Percentiles rank a stretch among this genome's conserved stretches.
phyloP scores from a whole-genome alignment of 2,329 filamentous ascomycete species.

The Paramyrothecium roridum region DNA sequence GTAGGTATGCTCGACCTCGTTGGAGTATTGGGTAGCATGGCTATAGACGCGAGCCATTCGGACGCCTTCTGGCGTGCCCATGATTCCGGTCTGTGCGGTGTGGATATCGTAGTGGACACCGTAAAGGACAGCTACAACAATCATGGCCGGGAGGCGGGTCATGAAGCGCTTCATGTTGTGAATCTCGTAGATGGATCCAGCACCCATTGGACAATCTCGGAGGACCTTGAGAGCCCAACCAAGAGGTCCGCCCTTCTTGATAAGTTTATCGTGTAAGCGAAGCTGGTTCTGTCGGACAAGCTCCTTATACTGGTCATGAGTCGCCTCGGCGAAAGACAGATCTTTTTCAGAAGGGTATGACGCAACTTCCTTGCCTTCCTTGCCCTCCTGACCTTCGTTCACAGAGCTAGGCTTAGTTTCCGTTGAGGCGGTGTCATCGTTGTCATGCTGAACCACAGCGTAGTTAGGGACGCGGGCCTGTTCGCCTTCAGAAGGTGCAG shows the following conservation, averaged over 20 bases:
- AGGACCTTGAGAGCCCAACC: slow-evolving; percentile 81
- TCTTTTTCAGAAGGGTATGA: slow-evolving; percentile 32
- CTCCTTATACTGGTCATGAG: slow-evolving; percentile 56
- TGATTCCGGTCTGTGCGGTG: slow-evolving; percentile 66
- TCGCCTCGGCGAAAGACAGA: slow-evolving; percentile 42
- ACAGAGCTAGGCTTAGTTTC: slow-evolving; percentile 30
- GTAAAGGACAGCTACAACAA: slow-evolving; percentile 64
- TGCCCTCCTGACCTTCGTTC: slow-evolving; percentile 16
- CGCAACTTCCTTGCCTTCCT: slow-evolving; percentile 4
- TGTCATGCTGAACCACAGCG: slow-evolving; percentile 67
- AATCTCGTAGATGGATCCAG: slow-evolving; percentile 71
- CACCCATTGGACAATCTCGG: slow-evolving; percentile 68
- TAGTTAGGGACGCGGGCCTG: slow-evolving; percentile 67
- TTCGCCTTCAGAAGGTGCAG: slow-evolving; percentile 48
- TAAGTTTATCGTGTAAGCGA: slow-evolving; percentile 60
- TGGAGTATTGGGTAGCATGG: slow-evolving; percentile 60
- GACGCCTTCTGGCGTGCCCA: slow-evolving; percentile 68
- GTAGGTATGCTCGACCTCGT: slow-evolving; percentile 66
- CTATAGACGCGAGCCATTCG: slow-evolving; percentile 60
- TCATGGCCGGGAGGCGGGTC: slow-evolving; percentile 67
- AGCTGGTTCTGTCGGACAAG: slow-evolving; percentile 55
- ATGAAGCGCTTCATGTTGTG: slow-evolving; percentile 63
- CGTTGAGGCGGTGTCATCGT: slow-evolving; percentile 38
- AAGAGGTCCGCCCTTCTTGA: slow-evolving; percentile 62
- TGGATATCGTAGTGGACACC: slow-evolving; percentile 82